These are phyloP conservation scores for Euphrasia arctica DNA, from an alignment of 305 asterid species.

Conservation along the genomic window DNA sequence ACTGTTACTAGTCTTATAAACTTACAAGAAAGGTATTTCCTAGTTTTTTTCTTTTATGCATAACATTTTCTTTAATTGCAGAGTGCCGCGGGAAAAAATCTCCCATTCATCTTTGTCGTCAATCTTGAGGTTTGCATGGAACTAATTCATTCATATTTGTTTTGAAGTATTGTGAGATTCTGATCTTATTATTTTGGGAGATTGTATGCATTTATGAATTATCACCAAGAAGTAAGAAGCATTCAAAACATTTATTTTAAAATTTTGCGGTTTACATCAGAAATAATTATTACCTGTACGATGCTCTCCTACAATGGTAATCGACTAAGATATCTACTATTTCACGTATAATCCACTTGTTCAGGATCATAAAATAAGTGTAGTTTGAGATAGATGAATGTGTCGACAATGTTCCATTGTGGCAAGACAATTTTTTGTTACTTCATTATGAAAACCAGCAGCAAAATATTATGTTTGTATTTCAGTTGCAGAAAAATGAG, in stretches of 20 bases:
- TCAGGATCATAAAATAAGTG: conserved; percentile 4
- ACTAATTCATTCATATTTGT: conserved; percentile 6
- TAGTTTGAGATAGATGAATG: conserved; percentile 1
- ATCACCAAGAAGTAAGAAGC: background rate
- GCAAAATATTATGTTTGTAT: background rate
- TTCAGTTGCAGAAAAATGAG: conserved; percentile 16
- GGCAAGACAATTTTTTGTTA: conserved; percentile 6
- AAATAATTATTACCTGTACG: conserved; percentile 13
- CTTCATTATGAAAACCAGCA: conserved; percentile 6
- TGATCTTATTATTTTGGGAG: conserved; percentile 6
- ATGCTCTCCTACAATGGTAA: background rate
- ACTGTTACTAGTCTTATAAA: background rate
- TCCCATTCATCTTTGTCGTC: conserved; percentile 79
- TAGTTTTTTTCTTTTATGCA: no score
- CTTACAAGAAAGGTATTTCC: background rate
- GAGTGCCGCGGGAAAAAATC: conserved; percentile 80
- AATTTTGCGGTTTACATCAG: conserved; percentile 8
- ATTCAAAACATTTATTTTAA: conserved; percentile 11
- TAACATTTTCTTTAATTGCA: conserved; percentile 39
- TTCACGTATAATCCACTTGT: conserved; percentile 1
- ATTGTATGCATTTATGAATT: conserved; percentile 9
- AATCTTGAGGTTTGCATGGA: conserved; percentile 74
- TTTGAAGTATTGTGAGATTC: conserved; percentile 14
- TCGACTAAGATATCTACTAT: background rate
- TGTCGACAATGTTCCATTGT: conserved; percentile 1